These are phyloP conservation scores for Russula foetens DNA, from an alignment of 768 basidiomycete species.

Conservation along the genomic window DNA sequence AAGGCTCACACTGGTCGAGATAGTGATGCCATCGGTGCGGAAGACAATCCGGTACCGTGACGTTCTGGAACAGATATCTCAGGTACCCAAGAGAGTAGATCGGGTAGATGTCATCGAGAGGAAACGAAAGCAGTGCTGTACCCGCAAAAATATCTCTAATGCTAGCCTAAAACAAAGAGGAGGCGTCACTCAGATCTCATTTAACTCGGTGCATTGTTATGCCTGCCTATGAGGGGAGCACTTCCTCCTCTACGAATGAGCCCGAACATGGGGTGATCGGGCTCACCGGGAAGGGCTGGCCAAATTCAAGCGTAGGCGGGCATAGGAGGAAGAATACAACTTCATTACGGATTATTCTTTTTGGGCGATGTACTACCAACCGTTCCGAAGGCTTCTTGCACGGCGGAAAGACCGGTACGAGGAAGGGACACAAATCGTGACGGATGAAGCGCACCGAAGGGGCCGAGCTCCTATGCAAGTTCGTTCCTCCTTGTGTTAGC, in stretches of 20 bases:
- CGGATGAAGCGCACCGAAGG: not conserved
- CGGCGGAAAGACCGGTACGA: not conserved
- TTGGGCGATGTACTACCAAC: not conserved
- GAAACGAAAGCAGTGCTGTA: no score
- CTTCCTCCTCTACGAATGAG: not conserved
- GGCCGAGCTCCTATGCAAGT: not conserved
- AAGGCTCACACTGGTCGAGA: not conserved
- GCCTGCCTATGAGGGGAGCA: not conserved
- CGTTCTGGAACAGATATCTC: no score
- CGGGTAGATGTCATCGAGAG: no score
- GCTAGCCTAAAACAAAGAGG: not conserved
- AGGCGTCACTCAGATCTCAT: not conserved
- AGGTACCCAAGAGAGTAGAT: no score
- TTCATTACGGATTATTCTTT: not conserved
- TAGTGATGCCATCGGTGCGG: not conserved
- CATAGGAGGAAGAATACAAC: not conserved
- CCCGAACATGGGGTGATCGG: not conserved
- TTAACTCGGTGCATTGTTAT: not conserved
- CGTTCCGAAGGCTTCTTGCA: not conserved
- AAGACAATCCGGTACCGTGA: conserved; percentile 8
- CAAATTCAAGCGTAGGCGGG: not conserved
- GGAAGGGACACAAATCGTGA: not conserved
- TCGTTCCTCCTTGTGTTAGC: not conserved
- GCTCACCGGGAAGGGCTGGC: not conserved
- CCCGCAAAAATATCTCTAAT: not conserved